Evolutionary conservation across 2,329 filamentous ascomycete genomes (phyloP), one percentile per base, ranked within the genome.

Genomic region (Xylaria sp.): DNA sequence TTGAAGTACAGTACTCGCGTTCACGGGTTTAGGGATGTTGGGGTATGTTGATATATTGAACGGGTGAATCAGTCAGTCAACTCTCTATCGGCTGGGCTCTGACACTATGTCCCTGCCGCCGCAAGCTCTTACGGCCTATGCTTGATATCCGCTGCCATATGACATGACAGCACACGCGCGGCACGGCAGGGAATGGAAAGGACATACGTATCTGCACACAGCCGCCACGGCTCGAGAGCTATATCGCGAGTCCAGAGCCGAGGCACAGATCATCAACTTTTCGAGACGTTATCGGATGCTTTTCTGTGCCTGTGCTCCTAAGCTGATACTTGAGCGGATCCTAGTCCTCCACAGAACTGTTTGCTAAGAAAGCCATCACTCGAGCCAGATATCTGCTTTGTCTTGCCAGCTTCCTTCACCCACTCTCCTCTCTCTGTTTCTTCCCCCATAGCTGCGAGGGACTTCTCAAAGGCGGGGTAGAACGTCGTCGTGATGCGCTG

Each of bases 201-300:
- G 53, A 23, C 28, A 53, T 57, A 50, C 21, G 40, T 52, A 53
- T 38, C 46, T 53, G 57, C 57, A 57, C 33, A 43, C 45, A 50
- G 53, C 57, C 61, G 57, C n/a, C 37, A 47, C 53, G 53, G 33
- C 35, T 61, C 37, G 21, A 47, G 57, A 8, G 37, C 17, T 54
- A 46, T 42, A 61, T 57, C 31, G 31, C 46, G 42, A 54, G 33
- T 46, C 23, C 25, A 46, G 46, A 49, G 17, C 35, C 47, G 14
- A 43, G 25, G 37, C n/a, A 49, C 12, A 49, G 28, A 28, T n/a
- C 3, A 21, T 31, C 23, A 28, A 59, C 50, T 25, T 9, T 23
- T 17, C 11, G 19, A 19, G 5, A 12, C 17, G 7, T 25, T 49
- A 38, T 38, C 25, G 15, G 11, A 5, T 3, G 23, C 23, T 4